A percentile compares a stretch with the other conserved stretches of the same genome.
Evolutionary conservation across 2,329 filamentous ascomycete species (phyloP).

Genomic region (Pseudogymnoascus sp.): DNA sequence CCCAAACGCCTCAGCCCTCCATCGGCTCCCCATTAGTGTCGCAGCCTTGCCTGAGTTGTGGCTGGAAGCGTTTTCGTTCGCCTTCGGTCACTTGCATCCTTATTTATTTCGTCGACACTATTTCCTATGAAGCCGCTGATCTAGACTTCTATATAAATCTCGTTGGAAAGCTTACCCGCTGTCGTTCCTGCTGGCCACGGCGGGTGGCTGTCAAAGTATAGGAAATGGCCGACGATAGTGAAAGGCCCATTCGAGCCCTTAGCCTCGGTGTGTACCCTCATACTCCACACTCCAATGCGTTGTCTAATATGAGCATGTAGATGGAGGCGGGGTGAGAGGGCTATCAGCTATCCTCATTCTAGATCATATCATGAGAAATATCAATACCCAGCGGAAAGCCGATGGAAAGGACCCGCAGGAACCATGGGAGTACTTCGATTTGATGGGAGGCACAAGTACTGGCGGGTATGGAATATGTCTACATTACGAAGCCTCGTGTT

Average conservation of each 20-base stretch:
- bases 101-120: not conserved
- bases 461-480: slow-evolving; percentile 30
- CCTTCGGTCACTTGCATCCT: not conserved
- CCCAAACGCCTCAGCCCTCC: not conserved
- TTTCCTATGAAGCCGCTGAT: no score
- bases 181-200: not conserved
- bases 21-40: not conserved
- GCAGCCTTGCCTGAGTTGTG: not conserved
- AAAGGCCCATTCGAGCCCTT: not conserved
- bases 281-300: not conserved
- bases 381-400: not conserved
- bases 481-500: not conserved
- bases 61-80: not conserved
- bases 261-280: not conserved
- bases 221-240: not conserved
- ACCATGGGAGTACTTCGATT: slow-evolving; percentile 47
- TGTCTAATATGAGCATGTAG: not conserved
- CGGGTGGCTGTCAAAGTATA: not conserved
- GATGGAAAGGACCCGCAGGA: not conserved
- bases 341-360: not conserved
- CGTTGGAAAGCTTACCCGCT: not conserved
- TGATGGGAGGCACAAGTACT: slow-evolving; percentile 46
- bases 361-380: not conserved
- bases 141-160: not conserved
- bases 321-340: not conserved